phyloP scores from a whole-genome alignment of 2,329 filamentous ascomycete species.

The Monilinia laxa region DNA sequence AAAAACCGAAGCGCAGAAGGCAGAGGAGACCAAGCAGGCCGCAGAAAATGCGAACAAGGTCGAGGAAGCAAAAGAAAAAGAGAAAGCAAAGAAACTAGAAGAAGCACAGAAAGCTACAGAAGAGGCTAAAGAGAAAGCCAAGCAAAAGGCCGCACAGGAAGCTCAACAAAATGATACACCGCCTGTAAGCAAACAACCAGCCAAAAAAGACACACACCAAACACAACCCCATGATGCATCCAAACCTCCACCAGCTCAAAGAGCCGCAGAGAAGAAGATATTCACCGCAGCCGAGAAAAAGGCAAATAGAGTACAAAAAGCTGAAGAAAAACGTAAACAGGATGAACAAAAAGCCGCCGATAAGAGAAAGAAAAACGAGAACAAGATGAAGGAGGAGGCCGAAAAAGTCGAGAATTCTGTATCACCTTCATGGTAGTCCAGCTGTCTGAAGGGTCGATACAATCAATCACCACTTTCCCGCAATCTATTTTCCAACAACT shows the following conservation, averaged over 20 bases:
- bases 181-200: conserved; percentile 20
- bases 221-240: conserved; percentile 10
- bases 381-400: conserved; percentile 16
- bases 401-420: background rate
- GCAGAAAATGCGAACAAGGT: conserved; percentile 40
- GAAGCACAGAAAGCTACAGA: conserved; percentile 9
- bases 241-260: conserved; percentile 17
- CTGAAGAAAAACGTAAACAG: conserved; percentile 24
- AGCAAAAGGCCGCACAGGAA: conserved; percentile 10
- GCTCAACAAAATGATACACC: conserved; percentile 10
- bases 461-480: background rate
- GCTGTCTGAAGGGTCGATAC: background rate
- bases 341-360: conserved; percentile 22
- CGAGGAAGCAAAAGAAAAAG: conserved; percentile 41
- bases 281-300: conserved; percentile 24
- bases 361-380: conserved; percentile 12
- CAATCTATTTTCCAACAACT: background rate
- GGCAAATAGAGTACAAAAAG: conserved; percentile 10
- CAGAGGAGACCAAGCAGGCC: conserved; percentile 31
- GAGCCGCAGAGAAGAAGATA: conserved; percentile 19
- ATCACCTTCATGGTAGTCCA: background rate
- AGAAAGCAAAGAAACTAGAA: conserved; percentile 15
- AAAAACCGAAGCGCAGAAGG: background rate
- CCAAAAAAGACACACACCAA: conserved; percentile 9
- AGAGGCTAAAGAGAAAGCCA: conserved; percentile 8